Base-by-base conservation (phyloP, 768 basidiomycete genomes). In the Tulasnella sp. region DNA sequence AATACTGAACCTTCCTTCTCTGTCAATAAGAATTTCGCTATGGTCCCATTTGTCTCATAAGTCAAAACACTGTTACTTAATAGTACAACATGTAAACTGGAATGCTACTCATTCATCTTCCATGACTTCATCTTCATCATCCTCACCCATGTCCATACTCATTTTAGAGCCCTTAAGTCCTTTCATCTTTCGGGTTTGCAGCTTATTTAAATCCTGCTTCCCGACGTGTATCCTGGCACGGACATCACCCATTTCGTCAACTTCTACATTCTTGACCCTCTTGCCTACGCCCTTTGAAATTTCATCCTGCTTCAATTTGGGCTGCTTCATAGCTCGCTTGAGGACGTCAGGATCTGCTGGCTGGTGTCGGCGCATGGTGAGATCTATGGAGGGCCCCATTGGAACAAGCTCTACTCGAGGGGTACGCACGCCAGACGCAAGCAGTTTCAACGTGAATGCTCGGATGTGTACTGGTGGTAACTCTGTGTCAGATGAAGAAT, bases 101-200 rank as follows among this genome's bases (percentile, higher is more conserved):
- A 51, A 32, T 51, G 39, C 35, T 51, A 39, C 40, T 42, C 49
- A 43, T 51, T 42, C 20, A 7, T 42, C 43, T 37, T 57, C 53
- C 53, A 54, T 54, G 39, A 62, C 61, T 6, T 27, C 53, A 47
- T 56, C 53, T 15, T 25, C 59, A 16, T 42, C 58, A 20, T 51
- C 53, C 40, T 60, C 66, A 20, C 48, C 51, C 35, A 63, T 27
- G 8, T 37, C 52, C 37, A 39, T 53, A 54, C 20, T 37, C 32
- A 47, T 48, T 41, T 57, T 48, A 33, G 48, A 66, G 29, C 63
- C 62, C 62, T 80, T 85, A 56, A 99, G 65, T 8, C 88, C 93
- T 70, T 95, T 98, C 88, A 98, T 93, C 73, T 95, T 95, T 62
- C 90, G 75, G 53, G 81, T 81, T 72, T 95, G 90, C 66, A 98